Evolutionary conservation across 768 basidiomycete genomes (phyloP), one percentile per base, ranked within the genome.

Genomic region (Lyophyllum atratum): DNA sequence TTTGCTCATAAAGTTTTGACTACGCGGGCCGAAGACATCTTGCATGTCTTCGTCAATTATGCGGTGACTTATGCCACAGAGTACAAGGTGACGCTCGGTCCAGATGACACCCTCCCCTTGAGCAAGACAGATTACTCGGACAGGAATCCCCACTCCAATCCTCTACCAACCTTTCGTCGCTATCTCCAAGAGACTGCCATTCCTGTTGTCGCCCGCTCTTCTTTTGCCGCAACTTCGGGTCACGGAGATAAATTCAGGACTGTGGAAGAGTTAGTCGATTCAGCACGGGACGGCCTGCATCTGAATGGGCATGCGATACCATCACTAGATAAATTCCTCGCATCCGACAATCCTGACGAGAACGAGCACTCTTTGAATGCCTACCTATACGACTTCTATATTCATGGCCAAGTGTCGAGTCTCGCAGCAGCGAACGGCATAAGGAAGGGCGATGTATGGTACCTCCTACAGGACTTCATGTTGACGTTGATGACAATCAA

Each of bases 181-280:
- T 66, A 77, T 57, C 72, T 87, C 37, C 64, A 68, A 1, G 58
- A 70, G 1, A 76, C 75, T 0, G 71, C 79, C 7, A 66, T 77
- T n/a, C 61, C 31, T 0, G 70, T 78, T 24, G 63, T 71, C 1
- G 78, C 75, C 26, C 82, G 87, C 9, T 90, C 88, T 1, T 61
- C 74, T 5, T 90, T 89, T 59, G 86, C 85, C 7, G 85, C 88
- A 0, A 86, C 79, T 54, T 90, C 89, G 0, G 88, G 89, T 0
- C 85, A 85, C 52, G 78, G 67, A 26, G 88, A 90, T 63, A 54
- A 60, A 1, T 89, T 87, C 61, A 39, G 56, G 4, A 79, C 71
- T 28, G 73, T 88, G 11, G 56, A 68, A 1, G 86, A 90, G 59
- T 74, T 91, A 9, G 70, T 74, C 1, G 70, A 68, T 10, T 84